Base-by-base conservation (phyloP, 805 yeast species). In the Candida saitoana region DNA sequence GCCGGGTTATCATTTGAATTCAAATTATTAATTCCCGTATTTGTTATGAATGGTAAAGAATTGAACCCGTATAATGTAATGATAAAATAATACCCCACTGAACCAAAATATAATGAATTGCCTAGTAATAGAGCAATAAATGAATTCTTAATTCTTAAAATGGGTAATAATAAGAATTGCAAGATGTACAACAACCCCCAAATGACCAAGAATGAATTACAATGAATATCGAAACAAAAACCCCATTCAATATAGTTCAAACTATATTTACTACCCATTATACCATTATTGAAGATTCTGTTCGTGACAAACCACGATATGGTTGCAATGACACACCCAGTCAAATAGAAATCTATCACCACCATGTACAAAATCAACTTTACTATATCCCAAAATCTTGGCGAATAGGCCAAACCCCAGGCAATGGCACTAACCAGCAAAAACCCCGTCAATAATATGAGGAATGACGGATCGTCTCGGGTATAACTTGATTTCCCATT, bases 221-320 rank as follows among this genome's bases (percentile, higher is more conserved):
- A 87, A 63, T 90, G 97, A 19, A 89, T 82, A 55, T 89, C 97
- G 58, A 90, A 90, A 65, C 96, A 88, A 59, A 87, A 89, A 1
- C 91, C 89, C 96, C 96, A 90, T 58, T 90, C 96, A 41, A 87
- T 65, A 50, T 56, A 71, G 57, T 54, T 69, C 34, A 57, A 54
- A 44, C 57, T 63, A 41, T 56, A 57, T 34, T 48, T 49, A n/a
- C 38, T 46, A 11, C 38, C 20, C 16, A 32, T 35, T 9, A 45
- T 22, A 14, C 48, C 50, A 30, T 54, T 67, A 48, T 75, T 77
- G 49, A 87, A 72, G 42, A 87, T 73, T 49, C 73, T 74, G 55
- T 84, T 84, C 22, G 88, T 80, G 30, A 86, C 53, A 12, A 79
- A 49, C 95, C 95, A 90, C 16, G 82, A 79, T 11, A 79, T 44